Evolutionary conservation across 495 filamentous ascomycete species (phyloP).

Genomic region (Xylaria acuta): DNA sequence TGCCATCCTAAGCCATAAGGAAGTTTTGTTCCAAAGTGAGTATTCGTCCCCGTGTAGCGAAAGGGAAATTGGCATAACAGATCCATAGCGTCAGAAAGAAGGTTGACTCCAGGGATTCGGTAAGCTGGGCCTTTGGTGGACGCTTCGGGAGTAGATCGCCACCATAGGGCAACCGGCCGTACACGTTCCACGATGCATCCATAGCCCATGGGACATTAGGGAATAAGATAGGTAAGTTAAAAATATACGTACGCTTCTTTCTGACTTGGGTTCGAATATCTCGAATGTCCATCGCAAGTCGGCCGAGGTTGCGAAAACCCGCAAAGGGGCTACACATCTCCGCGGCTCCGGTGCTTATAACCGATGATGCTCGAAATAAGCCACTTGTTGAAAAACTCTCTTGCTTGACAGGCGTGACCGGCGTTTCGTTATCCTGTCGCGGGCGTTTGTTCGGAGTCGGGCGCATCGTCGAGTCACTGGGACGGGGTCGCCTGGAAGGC

Average conservation of each 20-base stretch:
- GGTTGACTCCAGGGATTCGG: neutral
- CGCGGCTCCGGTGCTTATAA: conserved; percentile 17
- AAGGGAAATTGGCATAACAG: neutral
- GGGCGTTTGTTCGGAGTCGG: conserved; percentile 31
- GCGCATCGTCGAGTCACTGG: conserved; percentile 35
- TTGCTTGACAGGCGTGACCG: conserved; percentile 19
- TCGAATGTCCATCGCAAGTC: conserved; percentile 36
- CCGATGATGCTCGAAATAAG: conserved; percentile 10
- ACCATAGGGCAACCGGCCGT: neutral
- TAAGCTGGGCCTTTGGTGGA: neutral
- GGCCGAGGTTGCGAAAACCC: conserved; percentile 30
- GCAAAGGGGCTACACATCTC: conserved; percentile 31
- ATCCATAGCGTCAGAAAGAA: neutral
- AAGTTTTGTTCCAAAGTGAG: neutral
- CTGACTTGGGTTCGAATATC: conserved; percentile 48
- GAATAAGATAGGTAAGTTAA: neutral
- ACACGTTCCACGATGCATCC: neutral
- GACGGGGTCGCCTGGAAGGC: conserved; percentile 34
- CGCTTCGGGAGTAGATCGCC: neutral
- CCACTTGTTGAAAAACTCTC: conserved; percentile 24
- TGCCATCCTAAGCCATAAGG: neutral
- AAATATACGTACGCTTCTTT: conserved; percentile 34
- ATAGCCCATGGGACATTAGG: neutral
- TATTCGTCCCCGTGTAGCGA: neutral
- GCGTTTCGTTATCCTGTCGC: conserved; percentile 24